Percentiles rank a stretch among this genome's conserved stretches.
phyloP scores from a whole-genome alignment of 768 basidiomycete genomes.

The Porphyrellus cyaneotinctus region DNA sequence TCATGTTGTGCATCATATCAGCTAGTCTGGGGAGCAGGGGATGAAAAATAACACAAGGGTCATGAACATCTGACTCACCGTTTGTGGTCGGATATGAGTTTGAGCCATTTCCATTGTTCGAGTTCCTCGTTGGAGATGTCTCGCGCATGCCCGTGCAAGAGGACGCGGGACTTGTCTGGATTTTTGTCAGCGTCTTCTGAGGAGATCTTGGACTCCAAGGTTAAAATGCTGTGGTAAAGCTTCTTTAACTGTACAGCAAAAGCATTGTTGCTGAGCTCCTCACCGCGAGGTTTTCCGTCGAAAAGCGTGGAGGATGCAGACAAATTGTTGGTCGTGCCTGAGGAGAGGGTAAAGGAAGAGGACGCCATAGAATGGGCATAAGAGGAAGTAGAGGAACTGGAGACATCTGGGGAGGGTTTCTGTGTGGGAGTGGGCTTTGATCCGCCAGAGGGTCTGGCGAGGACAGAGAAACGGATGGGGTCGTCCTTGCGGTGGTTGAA shows the following conservation, averaged over 20 bases:
- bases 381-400: conserved; percentile 70
- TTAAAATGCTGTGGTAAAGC: conserved; percentile 78
- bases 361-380: conserved; percentile 68
- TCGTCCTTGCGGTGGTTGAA: conserved; percentile 92
- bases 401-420: conserved; percentile 65
- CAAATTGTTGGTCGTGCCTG: conserved; percentile 67
- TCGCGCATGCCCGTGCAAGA: conserved; percentile 33
- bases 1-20: conserved; percentile 84
- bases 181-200: conserved; percentile 57
- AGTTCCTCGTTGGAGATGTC: conserved; percentile 49
- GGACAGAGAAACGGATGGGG: conserved; percentile 77
- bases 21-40: conserved; percentile 58
- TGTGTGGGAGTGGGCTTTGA: conserved; percentile 48
- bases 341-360: conserved; percentile 70
- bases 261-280: conserved; percentile 58
- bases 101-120: conserved; percentile 74
- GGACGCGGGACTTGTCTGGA: conserved; percentile 36
- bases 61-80: conserved; percentile 45
- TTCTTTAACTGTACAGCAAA: conserved; percentile 75
- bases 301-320: conserved; percentile 70
- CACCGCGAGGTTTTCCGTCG: conserved; percentile 44
- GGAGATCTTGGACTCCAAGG: conserved; percentile 72
- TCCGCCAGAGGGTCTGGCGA: conserved; percentile 44
- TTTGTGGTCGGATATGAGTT: conserved; percentile 76
- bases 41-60: conserved; percentile 2